Evolutionary conservation across 202 grass and related monocot species (phyloP), one percentile per base, ranked within the genome.

Genomic region (Dendrocalamus latiflorus): DNA sequence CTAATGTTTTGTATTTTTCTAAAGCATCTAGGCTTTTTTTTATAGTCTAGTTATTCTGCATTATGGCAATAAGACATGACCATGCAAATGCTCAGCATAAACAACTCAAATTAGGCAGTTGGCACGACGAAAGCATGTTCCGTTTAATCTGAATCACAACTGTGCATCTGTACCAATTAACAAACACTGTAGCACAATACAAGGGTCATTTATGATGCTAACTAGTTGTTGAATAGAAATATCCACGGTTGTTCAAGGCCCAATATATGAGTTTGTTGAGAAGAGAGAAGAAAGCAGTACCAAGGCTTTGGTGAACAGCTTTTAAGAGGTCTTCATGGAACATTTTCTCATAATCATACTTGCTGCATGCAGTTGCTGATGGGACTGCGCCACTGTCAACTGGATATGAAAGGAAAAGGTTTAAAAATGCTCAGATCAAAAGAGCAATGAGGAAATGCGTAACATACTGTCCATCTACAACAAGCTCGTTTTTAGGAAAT

Each of bases 271-370:
- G 41, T 24, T 66, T 61, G 61, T 63, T 43, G 54, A 45, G 16
- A 75, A 84, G 54, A 70, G 25, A 68, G 57, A 77, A 37, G 18
- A 22, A 21, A 68, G 11, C 41, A 64, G 50, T 94, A 96, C 96
- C 93, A 83, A 99, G 93, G 85, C 96, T 99, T 94, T 96, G 87
- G 26, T 72, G 87, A 68, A 96, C 71, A 71, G 96, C 96, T 80
- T 88, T 88, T 81, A 85, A 77, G 25, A 99, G 80, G 65, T n/a
- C n/a, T n/a, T n/a, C n/a, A n/a, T n/a, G n/a, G n/a, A n/a, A n/a
- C n/a, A n/a, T n/a, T n/a, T n/a, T n/a, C n/a, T n/a, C n/a, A n/a
- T n/a, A n/a, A n/a, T n/a, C n/a, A n/a, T n/a, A n/a, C n/a, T n/a
- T n/a, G n/a, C n/a, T n/a, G n/a, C n/a, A n/a, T n/a, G n/a, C n/a